phyloP scores from a whole-genome alignment of 768 basidiomycete species.

The Termitomyces sp. region DNA sequence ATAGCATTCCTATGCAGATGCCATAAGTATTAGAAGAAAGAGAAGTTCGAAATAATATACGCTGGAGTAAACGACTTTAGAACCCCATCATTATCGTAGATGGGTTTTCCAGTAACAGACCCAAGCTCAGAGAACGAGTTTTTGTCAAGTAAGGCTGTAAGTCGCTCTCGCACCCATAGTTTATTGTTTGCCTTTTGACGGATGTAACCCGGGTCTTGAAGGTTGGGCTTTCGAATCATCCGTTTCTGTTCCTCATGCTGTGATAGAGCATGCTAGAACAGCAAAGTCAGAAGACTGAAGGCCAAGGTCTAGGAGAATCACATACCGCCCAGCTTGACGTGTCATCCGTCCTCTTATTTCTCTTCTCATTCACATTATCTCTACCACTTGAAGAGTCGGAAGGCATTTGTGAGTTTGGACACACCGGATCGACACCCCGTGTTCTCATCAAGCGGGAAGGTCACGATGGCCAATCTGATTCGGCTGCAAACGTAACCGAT shows the following conservation, averaged over 20 bases:
- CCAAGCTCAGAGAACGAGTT: slow-evolving; percentile 30
- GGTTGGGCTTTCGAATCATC: slow-evolving; percentile 25
- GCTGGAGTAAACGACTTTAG: slow-evolving; percentile 29
- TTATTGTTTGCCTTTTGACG: slow-evolving; percentile 32
- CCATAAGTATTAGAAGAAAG: not conserved
- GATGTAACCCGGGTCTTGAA: slow-evolving; percentile 30
- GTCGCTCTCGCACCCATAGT: slow-evolving; percentile 36
- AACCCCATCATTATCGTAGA: slow-evolving; percentile 21
- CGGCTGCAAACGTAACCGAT: slow-evolving; percentile 27
- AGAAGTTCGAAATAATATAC: slow-evolving; percentile 15
- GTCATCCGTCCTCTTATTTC: slow-evolving; percentile 11
- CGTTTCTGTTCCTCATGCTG: slow-evolving; percentile 25
- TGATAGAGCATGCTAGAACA: slow-evolving; percentile 22
- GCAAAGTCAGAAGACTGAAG: not conserved
- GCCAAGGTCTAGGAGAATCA: not conserved
- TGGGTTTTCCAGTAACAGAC: slow-evolving; percentile 29
- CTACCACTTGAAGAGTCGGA: slow-evolving; percentile 4
- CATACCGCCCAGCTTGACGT: slow-evolving; percentile 26
- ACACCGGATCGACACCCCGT: not conserved
- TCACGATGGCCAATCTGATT: slow-evolving; percentile 5
- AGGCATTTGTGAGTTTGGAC: slow-evolving; percentile 23
- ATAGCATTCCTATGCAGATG: slow-evolving; percentile 25
- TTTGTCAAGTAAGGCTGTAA: slow-evolving; percentile 24
- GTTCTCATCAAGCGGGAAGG: not conserved
- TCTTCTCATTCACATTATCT: not conserved